Base-by-base conservation (phyloP, 257 asterid genomes). In the Jacaranda copaia region DNA sequence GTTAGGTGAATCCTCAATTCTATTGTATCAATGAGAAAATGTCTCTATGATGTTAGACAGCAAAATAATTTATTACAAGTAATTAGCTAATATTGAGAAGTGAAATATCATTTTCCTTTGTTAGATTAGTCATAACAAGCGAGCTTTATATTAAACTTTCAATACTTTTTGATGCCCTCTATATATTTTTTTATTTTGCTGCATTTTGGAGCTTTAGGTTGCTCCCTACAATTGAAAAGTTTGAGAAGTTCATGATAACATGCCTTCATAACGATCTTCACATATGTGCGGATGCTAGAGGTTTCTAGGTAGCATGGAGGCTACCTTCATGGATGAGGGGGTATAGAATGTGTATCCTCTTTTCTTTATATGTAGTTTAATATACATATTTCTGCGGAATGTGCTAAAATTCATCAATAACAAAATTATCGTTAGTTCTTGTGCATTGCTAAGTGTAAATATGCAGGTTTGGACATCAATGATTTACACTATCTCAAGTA, bases 261-360 rank as follows among this genome's bases (percentile, higher is more conserved):
- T 86, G 97, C 97, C 98, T 98, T 71, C 96, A 85, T 97, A 93
- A 98, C 97, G 98, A 93, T 86, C 73, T 62, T 95, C 96, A 94
- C 93, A 91, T 84, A 66, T 82, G 77, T 70, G 55, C 88, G n/a
- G n/a, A n/a, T n/a, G n/a, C n/a, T n/a, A n/a, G n/a, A n/a, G n/a
- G n/a, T n/a, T n/a, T n/a, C n/a, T n/a, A n/a, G n/a, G n/a, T n/a
- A n/a, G n/a, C n/a, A n/a, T n/a, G n/a, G n/a, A n/a, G n/a, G n/a
- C n/a, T n/a, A n/a, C n/a, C n/a, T n/a, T n/a, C n/a, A n/a, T n/a
- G n/a, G n/a, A n/a, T n/a, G n/a, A n/a, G n/a, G n/a, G n/a, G n/a
- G n/a, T n/a, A n/a, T n/a, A n/a, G n/a, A n/a, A n/a, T n/a, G n/a
- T n/a, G n/a, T n/a, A n/a, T n/a, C n/a, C n/a, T n/a, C n/a, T n/a